These are phyloP conservation scores for Rhizophagus prolifer DNA, from an alignment of 192 early-diverging fungal species.

Conservation along the genomic window DNA sequence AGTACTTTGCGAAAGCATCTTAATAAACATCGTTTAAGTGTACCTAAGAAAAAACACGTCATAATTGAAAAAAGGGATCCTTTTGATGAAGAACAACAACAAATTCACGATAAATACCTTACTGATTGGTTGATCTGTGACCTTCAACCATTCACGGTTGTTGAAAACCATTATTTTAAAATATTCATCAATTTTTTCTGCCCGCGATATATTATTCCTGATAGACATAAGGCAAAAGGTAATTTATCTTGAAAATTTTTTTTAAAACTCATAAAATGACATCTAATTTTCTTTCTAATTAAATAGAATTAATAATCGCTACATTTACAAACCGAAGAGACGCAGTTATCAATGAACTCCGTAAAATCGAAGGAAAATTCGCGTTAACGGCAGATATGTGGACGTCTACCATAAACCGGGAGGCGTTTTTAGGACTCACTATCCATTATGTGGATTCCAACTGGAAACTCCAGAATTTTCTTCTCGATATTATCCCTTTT, in stretches of 20 bases:
- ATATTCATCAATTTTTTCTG: not conserved
- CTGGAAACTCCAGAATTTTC: not conserved
- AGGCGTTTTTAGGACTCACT: conserved; percentile 12
- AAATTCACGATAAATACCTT: not conserved
- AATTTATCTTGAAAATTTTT: no score
- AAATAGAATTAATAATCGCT: not conserved
- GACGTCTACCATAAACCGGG: not conserved
- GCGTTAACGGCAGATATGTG: conserved; percentile 8
- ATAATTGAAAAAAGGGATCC: not conserved
- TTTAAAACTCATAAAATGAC: no score
- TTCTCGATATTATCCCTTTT: conserved; percentile 13
- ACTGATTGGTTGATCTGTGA: no score
- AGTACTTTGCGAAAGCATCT: not conserved
- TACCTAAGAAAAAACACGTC: not conserved
- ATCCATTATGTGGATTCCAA: conserved; percentile 12
- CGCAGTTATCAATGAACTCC: not conserved
- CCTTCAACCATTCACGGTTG: not conserved
- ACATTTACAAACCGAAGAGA: not conserved
- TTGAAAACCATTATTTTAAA: conserved; percentile 6
- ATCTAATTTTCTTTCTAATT: no score
- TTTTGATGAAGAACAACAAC: not conserved
- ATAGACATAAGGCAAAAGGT: not conserved
- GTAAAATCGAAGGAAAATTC: not conserved
- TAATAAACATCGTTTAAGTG: not conserved
- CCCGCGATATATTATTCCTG: not conserved